These are phyloP conservation scores for Aurantiochytrium sp. DNA, from an alignment of 108 stramenopile genomes.

Conservation along the genomic window DNA sequence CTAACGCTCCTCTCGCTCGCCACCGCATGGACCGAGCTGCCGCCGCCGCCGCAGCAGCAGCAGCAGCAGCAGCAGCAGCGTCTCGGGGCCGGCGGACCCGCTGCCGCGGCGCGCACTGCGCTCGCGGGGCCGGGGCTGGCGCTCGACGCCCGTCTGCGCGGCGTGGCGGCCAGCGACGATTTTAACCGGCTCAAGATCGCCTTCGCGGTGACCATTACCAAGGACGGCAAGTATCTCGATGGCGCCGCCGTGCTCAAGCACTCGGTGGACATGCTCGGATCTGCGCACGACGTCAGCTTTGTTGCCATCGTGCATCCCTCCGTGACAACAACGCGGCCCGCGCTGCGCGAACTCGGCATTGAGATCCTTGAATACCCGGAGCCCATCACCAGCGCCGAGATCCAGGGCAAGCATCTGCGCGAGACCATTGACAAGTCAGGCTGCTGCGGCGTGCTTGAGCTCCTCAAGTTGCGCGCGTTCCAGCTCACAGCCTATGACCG, in stretches of 20 bases:
- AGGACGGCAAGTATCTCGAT: neutral
- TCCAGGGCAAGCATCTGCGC: neutral
- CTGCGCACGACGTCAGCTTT: neutral
- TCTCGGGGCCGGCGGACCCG: neutral
- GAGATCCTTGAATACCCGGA: neutral
- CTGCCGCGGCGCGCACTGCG: neutral
- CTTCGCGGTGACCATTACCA: neutral
- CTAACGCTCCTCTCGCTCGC: neutral
- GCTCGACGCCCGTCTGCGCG: neutral
- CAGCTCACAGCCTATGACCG: neutral
- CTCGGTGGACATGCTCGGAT: neutral
- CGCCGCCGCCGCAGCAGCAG: neutral
- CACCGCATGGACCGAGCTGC: neutral
- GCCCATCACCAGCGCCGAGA: neutral
- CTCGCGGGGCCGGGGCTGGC: neutral
- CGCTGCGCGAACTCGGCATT: neutral
- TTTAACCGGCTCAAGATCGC: neutral
- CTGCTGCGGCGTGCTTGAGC: neutral
- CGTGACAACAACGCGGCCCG: neutral
- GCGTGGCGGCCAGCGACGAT: neutral
- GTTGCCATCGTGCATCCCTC: slow-evolving; percentile 1
- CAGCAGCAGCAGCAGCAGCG: neutral
- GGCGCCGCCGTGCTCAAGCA: slow-evolving; percentile 8
- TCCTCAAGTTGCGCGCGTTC: neutral
- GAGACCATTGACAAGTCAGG: neutral